These are phyloP conservation scores for Tulasnella sp. DNA, from an alignment of 768 basidiomycete species.

Conservation along the genomic window DNA sequence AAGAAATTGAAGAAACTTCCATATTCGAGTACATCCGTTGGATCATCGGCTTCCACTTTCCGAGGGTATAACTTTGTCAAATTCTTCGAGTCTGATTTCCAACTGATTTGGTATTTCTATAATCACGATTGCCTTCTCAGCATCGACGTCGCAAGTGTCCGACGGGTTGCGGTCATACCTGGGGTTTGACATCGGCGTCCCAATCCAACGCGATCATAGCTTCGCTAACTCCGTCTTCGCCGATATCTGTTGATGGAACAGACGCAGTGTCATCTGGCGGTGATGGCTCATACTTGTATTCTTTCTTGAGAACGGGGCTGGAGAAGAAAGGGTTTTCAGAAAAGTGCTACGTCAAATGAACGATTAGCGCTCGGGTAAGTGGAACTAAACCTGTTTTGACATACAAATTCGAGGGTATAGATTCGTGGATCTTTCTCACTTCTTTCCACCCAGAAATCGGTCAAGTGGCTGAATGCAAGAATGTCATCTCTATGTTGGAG, in stretches of 20 bases:
- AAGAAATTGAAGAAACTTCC: slow-evolving; percentile 89
- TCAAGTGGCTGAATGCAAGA: slow-evolving; percentile 67
- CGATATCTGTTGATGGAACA: slow-evolving; percentile 8
- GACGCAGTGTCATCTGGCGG: slow-evolving; percentile 46
- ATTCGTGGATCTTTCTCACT: slow-evolving; percentile 62
- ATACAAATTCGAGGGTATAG: slow-evolving; percentile 79
- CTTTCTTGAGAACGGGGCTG: slow-evolving; percentile 65
- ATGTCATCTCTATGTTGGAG: slow-evolving; percentile 64
- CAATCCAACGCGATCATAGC: slow-evolving; percentile 72
- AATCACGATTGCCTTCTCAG: too few species aligned
- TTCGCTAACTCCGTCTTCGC: slow-evolving; percentile 56
- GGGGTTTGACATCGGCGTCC: slow-evolving; percentile 56
- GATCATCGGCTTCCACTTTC: slow-evolving; percentile 40
- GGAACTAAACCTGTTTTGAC: slow-evolving; percentile 22
- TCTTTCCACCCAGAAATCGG: slow-evolving; percentile 73
- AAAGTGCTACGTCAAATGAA: slow-evolving; percentile 43
- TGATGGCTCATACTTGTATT: slow-evolving; percentile 56
- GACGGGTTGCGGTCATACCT: slow-evolving; percentile 33
- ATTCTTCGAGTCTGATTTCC: slow-evolving; percentile 68
- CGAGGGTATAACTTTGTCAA: slow-evolving; percentile 62
- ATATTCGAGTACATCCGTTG: slow-evolving; percentile 47
- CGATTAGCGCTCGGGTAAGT: not conserved
- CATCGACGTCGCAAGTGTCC: too few species aligned
- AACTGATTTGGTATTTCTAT: slow-evolving; percentile 59
- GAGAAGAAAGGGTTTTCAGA: slow-evolving; percentile 77